A percentile compares a stretch with the other conserved stretches of the same genome.
Evolutionary conservation across 1,284 basidiomycete genomes (phyloP).

Genomic region (Cerioporus squamosus): DNA sequence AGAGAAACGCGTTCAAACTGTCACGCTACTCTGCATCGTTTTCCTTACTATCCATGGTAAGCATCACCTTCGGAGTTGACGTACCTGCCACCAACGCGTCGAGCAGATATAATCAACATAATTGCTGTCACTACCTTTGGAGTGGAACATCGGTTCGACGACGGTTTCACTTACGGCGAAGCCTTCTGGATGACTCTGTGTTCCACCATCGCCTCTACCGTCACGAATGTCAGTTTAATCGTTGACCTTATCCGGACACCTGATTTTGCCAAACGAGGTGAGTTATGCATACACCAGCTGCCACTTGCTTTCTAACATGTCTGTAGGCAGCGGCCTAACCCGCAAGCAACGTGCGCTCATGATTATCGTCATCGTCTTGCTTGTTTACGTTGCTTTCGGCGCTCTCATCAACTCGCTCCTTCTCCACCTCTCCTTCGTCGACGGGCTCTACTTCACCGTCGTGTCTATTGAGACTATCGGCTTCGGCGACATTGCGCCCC

Average conservation of each 20-base stretch:
- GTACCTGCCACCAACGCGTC: neutral
- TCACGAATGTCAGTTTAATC: constrained; percentile 75
- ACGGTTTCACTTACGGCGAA: constrained; percentile 74
- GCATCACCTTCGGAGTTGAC: constrained; percentile 18
- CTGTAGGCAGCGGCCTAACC: constrained; percentile 72
- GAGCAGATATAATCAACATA: constrained; percentile 70
- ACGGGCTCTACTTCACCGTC: constrained; percentile 73
- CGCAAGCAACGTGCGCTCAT: constrained; percentile 79
- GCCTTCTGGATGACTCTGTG: constrained; percentile 85
- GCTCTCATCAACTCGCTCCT: constrained; percentile 63
- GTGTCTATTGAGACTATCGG: constrained; percentile 78
- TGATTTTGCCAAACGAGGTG: constrained; percentile 72
- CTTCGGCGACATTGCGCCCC: constrained; percentile 77
- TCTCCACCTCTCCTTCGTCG: constrained; percentile 64
- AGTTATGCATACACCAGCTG: constrained; percentile 19
- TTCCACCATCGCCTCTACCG: constrained; percentile 69
- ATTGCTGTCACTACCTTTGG: constrained; percentile 67
- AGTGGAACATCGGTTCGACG: constrained; percentile 63
- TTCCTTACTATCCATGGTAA: constrained; percentile 72
- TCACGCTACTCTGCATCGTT: constrained; percentile 67
- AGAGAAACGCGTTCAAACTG: constrained; percentile 63
- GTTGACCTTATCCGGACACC: constrained; percentile 63
- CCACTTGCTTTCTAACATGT: neutral
- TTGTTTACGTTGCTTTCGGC: constrained; percentile 77
- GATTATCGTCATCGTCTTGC: constrained; percentile 75